Base-by-base conservation (phyloP, 192 early-diverging fungal genomes). In the Phycomyces blakesleeanus region DNA sequence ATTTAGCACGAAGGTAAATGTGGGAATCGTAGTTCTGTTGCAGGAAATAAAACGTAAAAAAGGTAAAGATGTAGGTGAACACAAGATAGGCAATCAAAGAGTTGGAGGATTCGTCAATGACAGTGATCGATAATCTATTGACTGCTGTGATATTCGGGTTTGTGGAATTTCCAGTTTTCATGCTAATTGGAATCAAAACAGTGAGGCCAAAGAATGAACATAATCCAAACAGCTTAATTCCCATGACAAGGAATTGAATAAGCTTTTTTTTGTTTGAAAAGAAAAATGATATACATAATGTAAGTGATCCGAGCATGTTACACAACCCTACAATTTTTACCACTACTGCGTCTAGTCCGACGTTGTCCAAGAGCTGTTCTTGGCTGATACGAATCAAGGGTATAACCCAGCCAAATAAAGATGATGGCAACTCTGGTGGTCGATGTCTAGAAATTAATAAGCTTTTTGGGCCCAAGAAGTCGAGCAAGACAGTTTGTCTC, bases 321-420 rank as follows among this genome's bases (percentile, higher is more conserved):
- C 39, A 18, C 37, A 21, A 26, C 16, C 11, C 16, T 5, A n/a
- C 7, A 25, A 42, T 34, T 41, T n/a, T 60, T 79, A 83, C 83
- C 76, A 85, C 70, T 11, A 74, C 79, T 60, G 83, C 83, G 67
- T 85, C 83, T 49, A 85, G 68, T 27, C 83, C 83, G 5, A 85
- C 81, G 44, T 73, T 74, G n/a, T 83, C 73, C 10, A 85, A 52
- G 9, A 85, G 49, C 5, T 74, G 75, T 0, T 64, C 55, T 40
- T 83, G 68, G 16, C 59, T 29, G 11, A 81, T 77, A 16, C 52
- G 34, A 0, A 83, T 1, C 21, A 85, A 61, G 14, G 80, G 76
- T 3, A 68, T 61, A 37, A 85, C 70, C 83, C 83, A 85, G 26
- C 79, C 83, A 56, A 85, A 80, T 52, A 81, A 76, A 21, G 67